These are phyloP conservation scores for Cryptococcus wingfieldii DNA, from an alignment of 1,284 basidiomycete genomes.

Conservation along the genomic window DNA sequence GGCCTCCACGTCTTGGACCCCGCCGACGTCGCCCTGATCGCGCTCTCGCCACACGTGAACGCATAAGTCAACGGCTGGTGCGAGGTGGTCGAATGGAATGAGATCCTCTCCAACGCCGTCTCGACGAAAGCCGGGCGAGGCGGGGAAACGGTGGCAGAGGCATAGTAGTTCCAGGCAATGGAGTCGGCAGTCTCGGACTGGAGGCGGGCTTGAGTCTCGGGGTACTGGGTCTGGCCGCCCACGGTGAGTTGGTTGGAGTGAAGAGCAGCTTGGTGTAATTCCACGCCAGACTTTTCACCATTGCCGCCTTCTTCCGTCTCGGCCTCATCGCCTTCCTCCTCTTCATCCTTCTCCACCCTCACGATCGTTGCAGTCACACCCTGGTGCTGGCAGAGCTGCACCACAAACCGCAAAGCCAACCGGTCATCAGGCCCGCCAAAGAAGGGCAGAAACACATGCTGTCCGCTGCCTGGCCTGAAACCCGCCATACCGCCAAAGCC, in stretches of 20 bases:
- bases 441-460: conserved; percentile 80
- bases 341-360: conserved; percentile 50
- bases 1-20: conserved; percentile 41
- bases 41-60: conserved; percentile 54
- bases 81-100: conserved; percentile 31
- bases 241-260: conserved; percentile 43
- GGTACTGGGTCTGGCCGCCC: conserved; percentile 24
- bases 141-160: conserved; percentile 15
- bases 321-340: conserved; percentile 18
- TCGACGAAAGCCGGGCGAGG: conserved; percentile 14
- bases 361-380: conserved; percentile 70
- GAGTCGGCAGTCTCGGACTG: conserved; percentile 50
- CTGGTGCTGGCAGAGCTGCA: conserved; percentile 63
- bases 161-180: conserved; percentile 47
- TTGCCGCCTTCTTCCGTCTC: conserved; percentile 21
- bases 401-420: conserved; percentile 69
- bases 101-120: conserved; percentile 26
- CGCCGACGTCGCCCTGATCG: conserved; percentile 14
- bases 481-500: conserved; percentile 49
- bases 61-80: conserved; percentile 49
- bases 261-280: conserved; percentile 43
- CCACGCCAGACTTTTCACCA: conserved; percentile 24
- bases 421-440: conserved; percentile 90
- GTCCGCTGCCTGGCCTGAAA: conserved; percentile 41
- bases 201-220: conserved; percentile 32